These are phyloP conservation scores for Nemania abortiva DNA, from an alignment of 2,329 filamentous ascomycete genomes.

Conservation along the genomic window DNA sequence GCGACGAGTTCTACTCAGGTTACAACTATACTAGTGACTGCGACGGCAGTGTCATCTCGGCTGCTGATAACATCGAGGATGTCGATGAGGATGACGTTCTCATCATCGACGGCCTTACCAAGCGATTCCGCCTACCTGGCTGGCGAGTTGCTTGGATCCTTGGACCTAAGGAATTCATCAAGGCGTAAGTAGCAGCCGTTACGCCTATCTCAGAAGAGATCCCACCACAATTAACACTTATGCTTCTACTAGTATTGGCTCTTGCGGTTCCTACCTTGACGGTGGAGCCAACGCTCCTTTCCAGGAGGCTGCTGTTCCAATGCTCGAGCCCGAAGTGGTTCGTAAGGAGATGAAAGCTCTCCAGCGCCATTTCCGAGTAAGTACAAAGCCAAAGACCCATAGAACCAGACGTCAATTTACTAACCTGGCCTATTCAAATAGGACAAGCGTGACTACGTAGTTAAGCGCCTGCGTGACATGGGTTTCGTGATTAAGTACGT, in stretches of 20 bases:
- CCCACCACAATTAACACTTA: background rate
- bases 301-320: constrained; percentile 90
- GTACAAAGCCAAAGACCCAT: constrained; percentile 35
- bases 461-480: constrained; percentile 82
- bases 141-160: constrained; percentile 98
- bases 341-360: constrained; percentile 88
- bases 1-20: constrained; percentile 96
- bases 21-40: constrained; percentile 97
- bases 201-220: background rate
- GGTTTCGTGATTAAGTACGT: constrained; percentile 87
- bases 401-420: background rate
- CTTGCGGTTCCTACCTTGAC: constrained; percentile 93
- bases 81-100: constrained; percentile 92
- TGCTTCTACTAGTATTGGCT: constrained; percentile 71
- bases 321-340: constrained; percentile 90
- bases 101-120: constrained; percentile 95
- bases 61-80: constrained; percentile 89
- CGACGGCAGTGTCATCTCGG: constrained; percentile 88
- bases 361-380: constrained; percentile 83
- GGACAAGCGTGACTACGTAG: constrained; percentile 92
- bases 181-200: constrained; percentile 66
- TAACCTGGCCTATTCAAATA: constrained; percentile 46
- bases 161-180: constrained; percentile 95
- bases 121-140: constrained; percentile 94
- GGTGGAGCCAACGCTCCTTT: constrained; percentile 95